Conservation (phyloP, 2,329 filamentous ascomycete species). For the Arachnomyces sp. region DNA sequence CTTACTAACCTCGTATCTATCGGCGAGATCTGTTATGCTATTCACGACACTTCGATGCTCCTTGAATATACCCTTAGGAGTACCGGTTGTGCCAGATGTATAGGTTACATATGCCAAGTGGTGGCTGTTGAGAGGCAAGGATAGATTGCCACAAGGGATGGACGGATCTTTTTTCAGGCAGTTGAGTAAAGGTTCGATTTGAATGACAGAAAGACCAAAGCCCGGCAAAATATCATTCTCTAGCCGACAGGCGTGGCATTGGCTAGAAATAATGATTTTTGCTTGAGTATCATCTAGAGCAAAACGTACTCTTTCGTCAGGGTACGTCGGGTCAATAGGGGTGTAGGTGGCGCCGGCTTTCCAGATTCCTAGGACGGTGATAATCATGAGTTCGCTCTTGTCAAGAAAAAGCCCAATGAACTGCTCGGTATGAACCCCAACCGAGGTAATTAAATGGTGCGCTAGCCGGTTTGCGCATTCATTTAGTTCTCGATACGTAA, state of each 20-base stretch:
- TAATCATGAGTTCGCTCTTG: neutral
- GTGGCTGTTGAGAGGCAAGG: slow-evolving; percentile 1
- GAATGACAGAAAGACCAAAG: neutral
- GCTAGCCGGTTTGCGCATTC: neutral
- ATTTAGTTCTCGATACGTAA: slow-evolving; percentile 1
- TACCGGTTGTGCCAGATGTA: no score
- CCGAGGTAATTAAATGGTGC: neutral
- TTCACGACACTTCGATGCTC: neutral
- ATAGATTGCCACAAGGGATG: neutral
- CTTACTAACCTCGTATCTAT: slow-evolving; percentile 4
- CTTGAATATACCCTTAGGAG: no score
- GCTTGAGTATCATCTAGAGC: neutral
- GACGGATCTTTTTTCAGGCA: neutral
- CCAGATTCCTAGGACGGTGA: slow-evolving; percentile 9
- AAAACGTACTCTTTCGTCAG: slow-evolving; percentile 5
- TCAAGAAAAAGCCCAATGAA: slow-evolving; percentile 1
- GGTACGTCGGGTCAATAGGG: slow-evolving; percentile 11
- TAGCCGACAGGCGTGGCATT: neutral
- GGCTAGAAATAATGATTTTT: slow-evolving; percentile 8
- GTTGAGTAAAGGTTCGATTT: neutral
- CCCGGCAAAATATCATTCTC: neutral
- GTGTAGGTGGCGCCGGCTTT: slow-evolving; percentile 11
- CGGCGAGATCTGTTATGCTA: slow-evolving; percentile 7
- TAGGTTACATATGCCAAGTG: no score
- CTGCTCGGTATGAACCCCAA: neutral